Conservation (phyloP, 1,139 yeast genomes). For the Saccharomyces hybrid region DNA sequence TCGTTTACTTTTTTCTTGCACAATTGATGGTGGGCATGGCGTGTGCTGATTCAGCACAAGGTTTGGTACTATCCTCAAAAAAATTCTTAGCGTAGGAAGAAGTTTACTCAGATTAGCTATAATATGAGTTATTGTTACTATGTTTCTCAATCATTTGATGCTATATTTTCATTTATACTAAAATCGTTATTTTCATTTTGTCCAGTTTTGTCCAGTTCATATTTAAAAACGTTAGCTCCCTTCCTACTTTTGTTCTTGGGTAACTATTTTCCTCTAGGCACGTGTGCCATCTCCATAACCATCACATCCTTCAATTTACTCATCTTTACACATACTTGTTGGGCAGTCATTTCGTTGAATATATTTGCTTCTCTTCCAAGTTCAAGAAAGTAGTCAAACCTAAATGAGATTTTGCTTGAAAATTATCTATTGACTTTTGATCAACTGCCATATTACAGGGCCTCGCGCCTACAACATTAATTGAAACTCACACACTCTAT, state of each 20-base stretch:
- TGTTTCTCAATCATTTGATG: not conserved
- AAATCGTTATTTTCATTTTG: not conserved
- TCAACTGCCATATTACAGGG: not conserved
- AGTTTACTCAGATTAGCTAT: not conserved
- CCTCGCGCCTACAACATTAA: not conserved
- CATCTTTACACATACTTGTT: constrained; percentile 10
- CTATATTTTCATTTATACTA: not conserved
- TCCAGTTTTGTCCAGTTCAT: not conserved
- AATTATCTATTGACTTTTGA: not conserved
- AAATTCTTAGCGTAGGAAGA: not conserved
- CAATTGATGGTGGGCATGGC: not conserved
- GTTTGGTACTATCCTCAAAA: too few relatives aligned
- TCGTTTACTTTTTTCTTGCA: not conserved
- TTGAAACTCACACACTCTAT: not conserved
- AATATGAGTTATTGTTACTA: not conserved
- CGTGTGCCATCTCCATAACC: not conserved
- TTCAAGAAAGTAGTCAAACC: not conserved
- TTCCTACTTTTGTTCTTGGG: not conserved
- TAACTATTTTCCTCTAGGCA: not conserved
- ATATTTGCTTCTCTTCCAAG: constrained; percentile 8
- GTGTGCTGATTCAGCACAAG: not conserved
- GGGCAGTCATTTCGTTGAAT: constrained; percentile 15
- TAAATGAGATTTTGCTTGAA: not conserved
- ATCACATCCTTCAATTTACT: not conserved
- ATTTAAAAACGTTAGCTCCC: not conserved